phyloP scores from a whole-genome alignment of 495 filamentous ascomycete species.

The Lasiosphaeria miniovina region DNA sequence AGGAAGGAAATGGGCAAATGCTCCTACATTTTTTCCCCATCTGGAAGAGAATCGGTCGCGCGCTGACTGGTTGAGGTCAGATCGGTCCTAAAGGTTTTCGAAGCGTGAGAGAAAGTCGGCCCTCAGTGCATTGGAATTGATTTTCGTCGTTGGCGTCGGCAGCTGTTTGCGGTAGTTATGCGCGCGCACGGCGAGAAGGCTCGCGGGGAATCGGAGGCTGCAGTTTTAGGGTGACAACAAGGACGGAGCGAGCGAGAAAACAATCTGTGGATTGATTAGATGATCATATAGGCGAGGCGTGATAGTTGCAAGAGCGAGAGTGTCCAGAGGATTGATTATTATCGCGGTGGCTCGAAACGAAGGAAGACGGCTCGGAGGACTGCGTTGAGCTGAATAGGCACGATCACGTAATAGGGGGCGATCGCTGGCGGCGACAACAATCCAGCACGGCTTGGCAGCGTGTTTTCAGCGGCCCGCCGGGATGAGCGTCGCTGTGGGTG shows the following conservation, averaged over 20 bases:
- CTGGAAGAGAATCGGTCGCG: not conserved
- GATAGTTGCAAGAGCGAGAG: conserved; percentile 25
- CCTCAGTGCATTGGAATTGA: too few relatives aligned
- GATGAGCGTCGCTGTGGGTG: too few relatives aligned
- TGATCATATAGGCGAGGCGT: conserved; percentile 14
- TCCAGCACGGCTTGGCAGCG: too few relatives aligned
- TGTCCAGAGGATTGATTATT: conserved; percentile 15
- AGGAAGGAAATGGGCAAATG: not conserved
- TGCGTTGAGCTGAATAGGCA: conserved; percentile 24
- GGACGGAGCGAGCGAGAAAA: not conserved
- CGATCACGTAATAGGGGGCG: too few relatives aligned
- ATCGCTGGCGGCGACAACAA: too few relatives aligned
- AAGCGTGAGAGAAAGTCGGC: not conserved
- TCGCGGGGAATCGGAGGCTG: not conserved
- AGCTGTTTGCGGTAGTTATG: too few relatives aligned
- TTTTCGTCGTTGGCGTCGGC: too few relatives aligned
- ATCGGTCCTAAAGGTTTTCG: not conserved
- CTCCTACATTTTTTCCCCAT: conserved; percentile 27
- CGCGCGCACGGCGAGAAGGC: too few relatives aligned
- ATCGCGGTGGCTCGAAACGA: conserved; percentile 23
- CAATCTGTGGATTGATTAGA: conserved; percentile 14
- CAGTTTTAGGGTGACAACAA: not conserved
- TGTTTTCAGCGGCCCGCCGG: too few relatives aligned
- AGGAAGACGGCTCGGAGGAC: conserved; percentile 26
- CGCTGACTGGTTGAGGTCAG: not conserved